phyloP scores from a whole-genome alignment of 1,284 basidiomycete species.

The Malassezia arunalokei region DNA sequence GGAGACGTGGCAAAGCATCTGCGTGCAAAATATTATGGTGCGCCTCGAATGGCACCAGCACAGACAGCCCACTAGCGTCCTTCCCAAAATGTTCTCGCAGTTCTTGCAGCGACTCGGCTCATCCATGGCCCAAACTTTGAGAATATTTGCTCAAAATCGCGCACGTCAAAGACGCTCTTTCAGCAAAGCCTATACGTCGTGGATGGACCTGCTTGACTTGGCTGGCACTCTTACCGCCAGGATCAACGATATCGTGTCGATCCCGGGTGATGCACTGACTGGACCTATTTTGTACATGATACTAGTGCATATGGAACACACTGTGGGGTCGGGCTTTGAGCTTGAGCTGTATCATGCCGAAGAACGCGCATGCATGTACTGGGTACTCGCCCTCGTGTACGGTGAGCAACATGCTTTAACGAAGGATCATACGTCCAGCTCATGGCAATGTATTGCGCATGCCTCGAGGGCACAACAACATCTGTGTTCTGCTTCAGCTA shows the following conservation, averaged over 20 bases:
- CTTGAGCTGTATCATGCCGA: slow-evolving; percentile 6
- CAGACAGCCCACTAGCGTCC: not conserved
- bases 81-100: not conserved
- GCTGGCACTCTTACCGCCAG: not conserved
- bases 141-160: slow-evolving; percentile 3
- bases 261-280: not conserved
- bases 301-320: not conserved
- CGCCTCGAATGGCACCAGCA: slow-evolving; percentile 7
- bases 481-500: not conserved
- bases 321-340: slow-evolving; percentile 6
- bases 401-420: not conserved
- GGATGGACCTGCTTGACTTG: slow-evolving; percentile 10
- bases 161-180: slow-evolving; percentile 11
- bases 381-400: slow-evolving; percentile 1
- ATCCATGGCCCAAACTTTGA: not conserved
- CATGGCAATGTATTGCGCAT: not conserved
- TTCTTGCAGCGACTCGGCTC: slow-evolving; percentile 6
- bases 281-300: not conserved
- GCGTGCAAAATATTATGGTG: not conserved
- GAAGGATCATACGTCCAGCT: not conserved
- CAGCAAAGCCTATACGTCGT: slow-evolving; percentile 8
- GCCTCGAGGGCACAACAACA: not conserved
- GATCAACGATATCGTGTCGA: not conserved
- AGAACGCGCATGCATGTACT: slow-evolving; percentile 7
- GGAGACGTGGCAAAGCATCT: not conserved